Conservation (phyloP, 345 rosid species). For the Erodium maritimum region DNA sequence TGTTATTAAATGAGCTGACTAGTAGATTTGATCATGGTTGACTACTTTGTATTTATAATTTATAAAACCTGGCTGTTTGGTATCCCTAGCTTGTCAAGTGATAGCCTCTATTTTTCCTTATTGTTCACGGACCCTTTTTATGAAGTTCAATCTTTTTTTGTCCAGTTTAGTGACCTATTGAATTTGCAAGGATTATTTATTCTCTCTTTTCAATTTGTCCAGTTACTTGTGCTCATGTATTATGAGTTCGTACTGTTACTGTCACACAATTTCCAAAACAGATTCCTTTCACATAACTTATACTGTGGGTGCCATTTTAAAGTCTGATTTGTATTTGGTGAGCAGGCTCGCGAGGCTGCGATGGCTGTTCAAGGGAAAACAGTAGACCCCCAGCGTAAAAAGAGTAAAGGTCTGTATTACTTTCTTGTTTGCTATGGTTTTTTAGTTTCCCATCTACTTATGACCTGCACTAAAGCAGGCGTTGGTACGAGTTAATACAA, state of each 20-base stretch:
- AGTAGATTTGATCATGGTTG: too few species aligned
- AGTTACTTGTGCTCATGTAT: too few species aligned
- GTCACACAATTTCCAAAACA: not conserved
- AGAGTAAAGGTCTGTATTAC: slow-evolving; percentile 64
- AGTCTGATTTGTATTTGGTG: slow-evolving; percentile 3
- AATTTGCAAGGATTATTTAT: too few species aligned
- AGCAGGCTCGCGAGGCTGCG: slow-evolving; percentile 92
- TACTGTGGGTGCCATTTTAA: not conserved
- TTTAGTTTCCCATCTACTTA: not conserved
- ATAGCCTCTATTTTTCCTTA: too few species aligned
- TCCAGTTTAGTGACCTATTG: not conserved
- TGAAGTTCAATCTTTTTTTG: not conserved
- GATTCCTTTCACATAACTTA: not conserved
- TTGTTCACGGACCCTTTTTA: not conserved
- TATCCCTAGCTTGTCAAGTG: too few species aligned
- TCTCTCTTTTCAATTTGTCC: too few species aligned
- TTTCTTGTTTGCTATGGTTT: not conserved
- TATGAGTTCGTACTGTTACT: not conserved
- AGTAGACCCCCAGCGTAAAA: slow-evolving; percentile 89
- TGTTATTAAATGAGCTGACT: too few species aligned
- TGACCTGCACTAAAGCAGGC: not conserved
- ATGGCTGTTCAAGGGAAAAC: slow-evolving; percentile 76
- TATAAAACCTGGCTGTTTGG: too few species aligned
- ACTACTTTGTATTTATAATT: too few species aligned
- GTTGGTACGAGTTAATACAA: not conserved